Evolutionary conservation across 2,329 filamentous ascomycete genomes (phyloP).

Genomic region (Mycosphaerella arachidis): DNA sequence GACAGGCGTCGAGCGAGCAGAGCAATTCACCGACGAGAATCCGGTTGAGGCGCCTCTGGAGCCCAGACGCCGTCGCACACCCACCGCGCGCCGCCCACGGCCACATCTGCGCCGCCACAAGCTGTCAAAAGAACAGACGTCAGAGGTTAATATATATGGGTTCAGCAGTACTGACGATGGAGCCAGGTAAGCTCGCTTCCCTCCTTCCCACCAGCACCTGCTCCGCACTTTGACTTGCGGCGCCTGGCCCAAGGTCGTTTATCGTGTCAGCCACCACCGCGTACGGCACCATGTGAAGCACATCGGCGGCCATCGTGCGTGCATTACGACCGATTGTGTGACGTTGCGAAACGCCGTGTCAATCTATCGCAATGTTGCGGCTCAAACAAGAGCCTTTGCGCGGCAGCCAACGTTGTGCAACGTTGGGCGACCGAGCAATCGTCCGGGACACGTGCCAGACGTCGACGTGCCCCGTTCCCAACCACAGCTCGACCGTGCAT

Average conservation of each 20-base stretch:
- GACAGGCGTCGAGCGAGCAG: not conserved
- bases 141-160: conserved; percentile 18
- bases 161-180: conserved; percentile 26
- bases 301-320: conserved; percentile 4
- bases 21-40: not conserved
- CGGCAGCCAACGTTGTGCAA: conserved; percentile 22
- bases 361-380: conserved; percentile 9
- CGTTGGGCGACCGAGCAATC: conserved; percentile 22
- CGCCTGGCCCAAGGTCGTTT: conserved; percentile 5
- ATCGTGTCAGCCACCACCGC: not conserved
- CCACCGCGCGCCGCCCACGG: not conserved
- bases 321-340: conserved; percentile 15
- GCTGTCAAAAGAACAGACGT: conserved; percentile 1
- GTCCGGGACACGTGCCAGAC: conserved; percentile 20
- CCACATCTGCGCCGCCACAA: not conserved
- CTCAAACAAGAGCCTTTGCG: conserved; percentile 2
- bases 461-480: conserved; percentile 5
- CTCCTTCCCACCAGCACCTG: conserved; percentile 20
- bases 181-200: conserved; percentile 30
- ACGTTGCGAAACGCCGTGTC: conserved; percentile 8
- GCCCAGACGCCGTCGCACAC: not conserved
- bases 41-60: not conserved
- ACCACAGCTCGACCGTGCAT: not conserved
- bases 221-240: conserved; percentile 17
- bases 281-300: not conserved